Percentiles rank a stretch among this genome's conserved stretches.
phyloP scores from a whole-genome alignment of 768 basidiomycete species.

The Daedaleopsis nitida region DNA sequence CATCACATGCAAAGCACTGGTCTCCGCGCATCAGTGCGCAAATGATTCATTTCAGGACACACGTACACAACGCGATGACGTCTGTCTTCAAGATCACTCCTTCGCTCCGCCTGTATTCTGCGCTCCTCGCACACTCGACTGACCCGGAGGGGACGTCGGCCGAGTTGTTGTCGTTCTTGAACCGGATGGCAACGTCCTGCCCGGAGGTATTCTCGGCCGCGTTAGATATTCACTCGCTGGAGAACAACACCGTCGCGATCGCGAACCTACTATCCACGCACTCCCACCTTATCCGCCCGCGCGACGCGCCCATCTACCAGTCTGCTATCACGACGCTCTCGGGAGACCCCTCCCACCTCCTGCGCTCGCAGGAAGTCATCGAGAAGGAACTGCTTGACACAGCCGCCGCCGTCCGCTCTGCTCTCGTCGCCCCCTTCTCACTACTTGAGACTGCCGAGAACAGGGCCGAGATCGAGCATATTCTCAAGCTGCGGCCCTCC shows the following conservation, averaged over 20 bases:
- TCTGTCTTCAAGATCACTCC: conserved; percentile 54
- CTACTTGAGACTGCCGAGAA: conserved; percentile 45
- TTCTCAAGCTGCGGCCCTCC: conserved; percentile 44
- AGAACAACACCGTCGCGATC: conserved; percentile 39
- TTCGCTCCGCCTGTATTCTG: conserved; percentile 46
- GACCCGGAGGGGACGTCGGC: conserved; percentile 12
- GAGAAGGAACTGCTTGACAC: conserved; percentile 56
- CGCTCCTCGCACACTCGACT: conserved; percentile 42
- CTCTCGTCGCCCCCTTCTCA: conserved; percentile 48
- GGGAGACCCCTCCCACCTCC: conserved; percentile 29
- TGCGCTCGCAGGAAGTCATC: conserved; percentile 43
- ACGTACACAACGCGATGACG: conserved; percentile 48
- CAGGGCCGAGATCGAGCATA: conserved; percentile 43
- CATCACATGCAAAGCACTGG: conserved; percentile 55
- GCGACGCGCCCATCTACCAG: conserved; percentile 51
- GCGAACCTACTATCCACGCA: conserved; percentile 46
- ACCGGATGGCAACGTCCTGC: conserved; percentile 46
- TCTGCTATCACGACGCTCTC: conserved; percentile 44
- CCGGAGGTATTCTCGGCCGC: conserved; percentile 57
- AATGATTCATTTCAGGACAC: conserved; percentile 41
- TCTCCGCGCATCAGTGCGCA: conserved; percentile 41
- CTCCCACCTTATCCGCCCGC: conserved; percentile 60
- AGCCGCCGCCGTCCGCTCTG: conserved; percentile 42
- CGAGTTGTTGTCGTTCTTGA: conserved; percentile 36
- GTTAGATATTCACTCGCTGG: conserved; percentile 50